Conservation (phyloP, 306 rosid species). For the Potentilla sterilis region DNA sequence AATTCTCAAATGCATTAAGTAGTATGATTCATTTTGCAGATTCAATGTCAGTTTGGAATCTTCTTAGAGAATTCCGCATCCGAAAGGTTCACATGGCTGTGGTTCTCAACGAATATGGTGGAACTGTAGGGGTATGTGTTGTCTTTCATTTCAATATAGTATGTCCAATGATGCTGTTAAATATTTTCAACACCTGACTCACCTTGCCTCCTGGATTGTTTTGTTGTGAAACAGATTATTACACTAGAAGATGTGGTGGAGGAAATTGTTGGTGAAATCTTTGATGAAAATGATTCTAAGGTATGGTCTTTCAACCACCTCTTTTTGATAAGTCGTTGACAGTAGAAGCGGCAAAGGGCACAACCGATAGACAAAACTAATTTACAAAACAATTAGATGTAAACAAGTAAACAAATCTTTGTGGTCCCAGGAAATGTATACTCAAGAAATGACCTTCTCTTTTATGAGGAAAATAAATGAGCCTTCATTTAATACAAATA, state of each 20-base stretch:
- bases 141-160: conserved; percentile 5
- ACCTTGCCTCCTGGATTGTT: neutral
- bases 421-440: neutral
- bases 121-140: conserved; percentile 92
- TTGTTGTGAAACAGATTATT: conserved; percentile 55
- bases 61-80: conserved; percentile 97
- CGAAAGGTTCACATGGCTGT: conserved; percentile 99
- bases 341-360: neutral
- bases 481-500: neutral
- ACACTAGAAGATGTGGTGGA: conserved; percentile 97
- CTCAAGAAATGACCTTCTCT: conserved; percentile 1
- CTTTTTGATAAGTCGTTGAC: conserved; percentile 1
- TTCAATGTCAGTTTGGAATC: conserved; percentile 99
- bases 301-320: conserved; percentile 29
- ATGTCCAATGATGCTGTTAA: neutral
- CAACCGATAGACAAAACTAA: neutral
- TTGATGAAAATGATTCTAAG: conserved; percentile 97
- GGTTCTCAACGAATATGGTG: conserved; percentile 96
- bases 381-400: neutral
- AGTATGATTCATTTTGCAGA: conserved; percentile 55
- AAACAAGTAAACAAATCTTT: neutral
- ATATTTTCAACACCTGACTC: neutral
- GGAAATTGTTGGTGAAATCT: conserved; percentile 99
- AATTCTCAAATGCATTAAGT: conserved; percentile 25
- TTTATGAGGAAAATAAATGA: neutral